phyloP scores from a whole-genome alignment of 257 asterid genomes.

The Echium plantagineum region DNA sequence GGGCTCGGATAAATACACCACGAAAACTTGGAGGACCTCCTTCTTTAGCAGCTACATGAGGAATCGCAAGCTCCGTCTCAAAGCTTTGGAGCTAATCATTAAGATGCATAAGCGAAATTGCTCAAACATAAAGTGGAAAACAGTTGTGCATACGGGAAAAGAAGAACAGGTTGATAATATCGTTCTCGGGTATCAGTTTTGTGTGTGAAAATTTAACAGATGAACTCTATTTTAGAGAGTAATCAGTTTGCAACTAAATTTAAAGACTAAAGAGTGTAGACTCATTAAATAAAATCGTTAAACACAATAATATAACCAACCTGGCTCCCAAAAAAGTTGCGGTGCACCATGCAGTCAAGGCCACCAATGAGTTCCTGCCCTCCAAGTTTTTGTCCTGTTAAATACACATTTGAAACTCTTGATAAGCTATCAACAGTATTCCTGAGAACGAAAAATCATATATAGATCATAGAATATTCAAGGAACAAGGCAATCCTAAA shows the following conservation, averaged over 20 bases:
- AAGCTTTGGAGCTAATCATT: conserved; percentile 77
- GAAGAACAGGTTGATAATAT: not conserved
- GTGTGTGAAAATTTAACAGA: too few species aligned
- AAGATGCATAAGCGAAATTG: conserved; percentile 1
- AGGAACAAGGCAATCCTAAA: not conserved
- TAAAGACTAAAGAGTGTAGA: too few species aligned
- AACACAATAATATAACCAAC: conserved; percentile 15
- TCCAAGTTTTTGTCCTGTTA: conserved; percentile 76
- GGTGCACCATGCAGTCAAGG: conserved; percentile 83
- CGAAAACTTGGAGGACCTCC: conserved; percentile 89
- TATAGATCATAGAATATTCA: not conserved
- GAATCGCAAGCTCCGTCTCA: conserved; percentile 73
- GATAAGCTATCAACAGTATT: not conserved
- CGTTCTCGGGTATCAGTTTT: too few species aligned
- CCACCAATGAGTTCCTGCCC: conserved; percentile 97
- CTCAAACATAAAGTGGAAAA: conserved; percentile 1
- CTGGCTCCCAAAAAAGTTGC: conserved; percentile 91
- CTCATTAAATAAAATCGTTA: too few species aligned
- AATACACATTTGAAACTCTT: not conserved
- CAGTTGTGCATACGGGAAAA: not conserved
- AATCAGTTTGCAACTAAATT: too few species aligned
- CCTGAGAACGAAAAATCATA: not conserved
- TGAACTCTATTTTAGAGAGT: too few species aligned
- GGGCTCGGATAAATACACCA: conserved; percentile 82
- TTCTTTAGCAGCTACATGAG: conserved; percentile 68